phyloP scores from a whole-genome alignment of 805 yeast genomes.

The Saturnispora kantuleensis region DNA sequence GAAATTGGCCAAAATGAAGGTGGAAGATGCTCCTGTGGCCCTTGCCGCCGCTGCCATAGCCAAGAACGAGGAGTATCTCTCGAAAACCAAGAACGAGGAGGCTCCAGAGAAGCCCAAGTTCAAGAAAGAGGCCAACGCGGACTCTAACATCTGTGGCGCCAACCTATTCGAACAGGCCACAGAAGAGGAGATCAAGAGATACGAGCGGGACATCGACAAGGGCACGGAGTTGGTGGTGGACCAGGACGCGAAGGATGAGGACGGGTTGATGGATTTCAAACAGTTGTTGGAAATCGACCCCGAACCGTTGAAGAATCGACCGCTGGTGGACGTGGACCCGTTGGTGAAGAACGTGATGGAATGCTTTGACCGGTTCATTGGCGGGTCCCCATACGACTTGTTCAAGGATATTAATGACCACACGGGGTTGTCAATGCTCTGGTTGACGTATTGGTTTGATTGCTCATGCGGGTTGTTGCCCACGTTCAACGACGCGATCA shows the following conservation, averaged over 20 bases:
- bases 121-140: too few relatives aligned
- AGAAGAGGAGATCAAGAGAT: slow-evolving; percentile 22
- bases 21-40: slow-evolving; percentile 1
- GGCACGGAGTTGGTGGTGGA: slow-evolving; percentile 2
- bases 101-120: too few relatives aligned
- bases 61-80: background rate
- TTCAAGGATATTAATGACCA: slow-evolving; percentile 22
- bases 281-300: slow-evolving; percentile 21
- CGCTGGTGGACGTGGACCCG: slow-evolving; percentile 15
- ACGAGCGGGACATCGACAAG: background rate
- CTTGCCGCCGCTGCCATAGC: slow-evolving; percentile 3
- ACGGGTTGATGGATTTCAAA: slow-evolving; percentile 14
- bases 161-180: slow-evolving; percentile 25
- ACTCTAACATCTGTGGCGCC: slow-evolving; percentile 13
- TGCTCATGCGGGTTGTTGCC: slow-evolving; percentile 27
- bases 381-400: slow-evolving; percentile 21
- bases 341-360: slow-evolving; percentile 18
- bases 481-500: slow-evolving; percentile 22
- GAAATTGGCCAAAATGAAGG: slow-evolving; percentile 4
- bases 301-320: slow-evolving; percentile 22
- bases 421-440: slow-evolving; percentile 23
- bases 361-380: slow-evolving; percentile 20
- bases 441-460: slow-evolving; percentile 28
- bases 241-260: slow-evolving; percentile 11
- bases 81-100: background rate